Evolutionary conservation across 352 stramenopile genomes (phyloP).

Genomic region (Globisporangium cederbergense): DNA sequence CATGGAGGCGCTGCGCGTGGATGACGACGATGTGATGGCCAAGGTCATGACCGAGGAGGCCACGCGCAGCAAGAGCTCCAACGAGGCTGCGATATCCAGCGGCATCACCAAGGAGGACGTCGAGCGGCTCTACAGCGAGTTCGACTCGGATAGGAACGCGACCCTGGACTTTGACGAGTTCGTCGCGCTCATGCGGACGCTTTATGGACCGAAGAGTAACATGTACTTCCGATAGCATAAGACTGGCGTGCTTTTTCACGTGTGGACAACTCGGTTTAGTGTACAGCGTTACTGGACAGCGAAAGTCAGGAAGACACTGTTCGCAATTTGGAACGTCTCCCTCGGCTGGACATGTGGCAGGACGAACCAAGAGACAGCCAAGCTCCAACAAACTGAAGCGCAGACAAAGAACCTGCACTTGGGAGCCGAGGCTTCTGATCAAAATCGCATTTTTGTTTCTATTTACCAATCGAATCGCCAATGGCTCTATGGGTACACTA

Average conservation of each 20-base stretch:
- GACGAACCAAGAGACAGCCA: too few species aligned
- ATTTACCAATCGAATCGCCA: too few species aligned
- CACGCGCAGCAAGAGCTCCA: constrained; percentile 17
- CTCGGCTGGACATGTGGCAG: too few species aligned
- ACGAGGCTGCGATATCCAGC: constrained; percentile 16
- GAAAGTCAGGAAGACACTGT: too few species aligned
- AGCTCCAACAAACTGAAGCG: too few species aligned
- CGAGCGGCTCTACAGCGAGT: constrained; percentile 49
- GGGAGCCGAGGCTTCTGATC: too few species aligned
- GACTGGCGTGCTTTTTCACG: background rate
- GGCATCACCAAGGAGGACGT: constrained; percentile 61
- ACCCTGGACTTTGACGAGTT: constrained; percentile 73
- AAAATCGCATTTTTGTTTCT: too few species aligned
- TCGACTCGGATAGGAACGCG: constrained; percentile 46
- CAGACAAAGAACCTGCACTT: too few species aligned
- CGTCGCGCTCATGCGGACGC: constrained; percentile 44
- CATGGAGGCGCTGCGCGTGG: constrained; percentile 59
- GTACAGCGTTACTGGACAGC: background rate
- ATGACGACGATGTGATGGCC: constrained; percentile 61
- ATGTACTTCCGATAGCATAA: constrained; percentile 17
- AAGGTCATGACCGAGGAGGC: constrained; percentile 36
- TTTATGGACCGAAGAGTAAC: constrained; percentile 32
- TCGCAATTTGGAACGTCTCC: too few species aligned
- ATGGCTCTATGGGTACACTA: too few species aligned
- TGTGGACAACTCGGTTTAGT: background rate